Evolutionary conservation across 129 eudicot species (phyloP).

Genomic region (Arctium minus): DNA sequence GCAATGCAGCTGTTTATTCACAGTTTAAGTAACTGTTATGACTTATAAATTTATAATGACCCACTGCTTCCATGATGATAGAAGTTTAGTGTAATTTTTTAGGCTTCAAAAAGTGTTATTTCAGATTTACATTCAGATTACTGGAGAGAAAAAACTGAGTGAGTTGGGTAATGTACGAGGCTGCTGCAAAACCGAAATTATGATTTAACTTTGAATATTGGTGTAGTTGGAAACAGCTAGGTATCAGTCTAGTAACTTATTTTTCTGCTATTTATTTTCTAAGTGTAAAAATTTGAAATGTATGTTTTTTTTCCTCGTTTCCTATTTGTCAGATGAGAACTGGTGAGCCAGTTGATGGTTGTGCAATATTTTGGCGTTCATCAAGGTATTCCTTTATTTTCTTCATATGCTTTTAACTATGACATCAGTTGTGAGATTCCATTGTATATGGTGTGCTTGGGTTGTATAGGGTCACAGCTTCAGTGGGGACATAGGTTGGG

Average conservation of each 20-base stretch:
- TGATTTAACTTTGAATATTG: background rate
- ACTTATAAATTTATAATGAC: background rate
- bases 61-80: background rate
- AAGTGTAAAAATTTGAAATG: background rate
- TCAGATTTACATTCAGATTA: background rate
- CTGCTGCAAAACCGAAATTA: background rate
- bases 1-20: background rate
- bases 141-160: background rate
- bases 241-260: background rate
- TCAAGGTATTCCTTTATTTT: slow-evolving; percentile 51
- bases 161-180: background rate
- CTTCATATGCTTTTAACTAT: background rate
- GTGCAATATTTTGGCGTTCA: slow-evolving; percentile 94
- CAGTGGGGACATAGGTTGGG: too few relatives aligned
- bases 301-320: background rate
- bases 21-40: background rate
- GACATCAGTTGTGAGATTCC: background rate
- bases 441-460: too few relatives aligned
- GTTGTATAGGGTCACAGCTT: too few relatives aligned
- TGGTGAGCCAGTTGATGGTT: slow-evolving; percentile 89
- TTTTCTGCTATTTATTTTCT: slow-evolving; percentile 8
- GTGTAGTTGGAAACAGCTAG: background rate
- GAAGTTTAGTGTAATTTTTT: background rate
- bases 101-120: background rate
- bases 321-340: slow-evolving; percentile 69